Evolutionary conservation across 2,329 filamentous ascomycete genomes (phyloP).

Genomic region (Diaporthe citri): DNA sequence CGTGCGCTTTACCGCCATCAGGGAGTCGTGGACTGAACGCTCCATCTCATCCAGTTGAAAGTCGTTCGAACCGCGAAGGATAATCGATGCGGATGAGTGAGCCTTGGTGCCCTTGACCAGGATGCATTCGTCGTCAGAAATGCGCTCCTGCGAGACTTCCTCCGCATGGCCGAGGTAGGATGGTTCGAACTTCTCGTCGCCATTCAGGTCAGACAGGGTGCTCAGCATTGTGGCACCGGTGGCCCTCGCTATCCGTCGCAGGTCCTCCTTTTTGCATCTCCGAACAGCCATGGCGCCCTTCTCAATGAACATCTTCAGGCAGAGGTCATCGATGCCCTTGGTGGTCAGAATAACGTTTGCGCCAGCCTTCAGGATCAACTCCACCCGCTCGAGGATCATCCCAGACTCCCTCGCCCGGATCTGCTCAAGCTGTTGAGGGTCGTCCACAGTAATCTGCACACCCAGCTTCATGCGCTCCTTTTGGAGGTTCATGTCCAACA

Average conservation of each 20-base stretch:
- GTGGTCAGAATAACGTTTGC: constrained; percentile 97
- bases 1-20: constrained; percentile 97
- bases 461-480: constrained; percentile 99
- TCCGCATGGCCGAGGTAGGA: constrained; percentile 92
- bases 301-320: constrained; percentile 94
- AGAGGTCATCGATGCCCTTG: constrained; percentile 97
- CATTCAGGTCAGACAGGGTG: constrained; percentile 95
- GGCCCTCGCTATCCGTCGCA: constrained; percentile 94
- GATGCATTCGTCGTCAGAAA: constrained; percentile 99
- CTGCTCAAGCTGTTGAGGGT: constrained; percentile 96
- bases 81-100: constrained; percentile 93
- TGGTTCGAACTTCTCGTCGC: constrained; percentile 95
- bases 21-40: constrained; percentile 95
- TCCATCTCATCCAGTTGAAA: constrained; percentile 99
- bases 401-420: constrained; percentile 93
- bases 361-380: constrained; percentile 97
- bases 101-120: constrained; percentile 95
- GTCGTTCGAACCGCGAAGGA: constrained; percentile 95
- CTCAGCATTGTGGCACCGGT: constrained; percentile 94
- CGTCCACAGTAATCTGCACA: constrained; percentile 97
- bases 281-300: constrained; percentile 95
- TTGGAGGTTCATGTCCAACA: constrained; percentile 97
- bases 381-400: constrained; percentile 92
- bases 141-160: constrained; percentile 97
- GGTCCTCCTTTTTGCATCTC: constrained; percentile 98